Evolutionary conservation across 2,329 filamentous ascomycete species (phyloP), one percentile per base, ranked within the genome.

Genomic region (Elsinoe perseae): DNA sequence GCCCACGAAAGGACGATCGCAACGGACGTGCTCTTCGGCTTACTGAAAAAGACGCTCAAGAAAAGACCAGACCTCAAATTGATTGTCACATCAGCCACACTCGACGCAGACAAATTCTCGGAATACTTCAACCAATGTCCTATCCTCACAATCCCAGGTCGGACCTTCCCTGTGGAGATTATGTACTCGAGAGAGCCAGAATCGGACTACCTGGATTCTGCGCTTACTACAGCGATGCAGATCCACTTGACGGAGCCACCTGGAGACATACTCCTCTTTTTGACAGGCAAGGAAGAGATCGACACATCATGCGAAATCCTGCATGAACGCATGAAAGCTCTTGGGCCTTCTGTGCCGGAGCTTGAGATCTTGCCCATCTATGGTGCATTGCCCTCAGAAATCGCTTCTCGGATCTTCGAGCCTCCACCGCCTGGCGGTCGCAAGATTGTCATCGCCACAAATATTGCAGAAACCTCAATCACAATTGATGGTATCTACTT

Each of bases 401-500:
- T 95, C 77, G 92, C 96, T 67, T 93, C 86, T 64, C 82, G 82
- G 57, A 96, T 98, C 60, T 98, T 98, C 67, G 93, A 98, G 27
- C 91, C 92, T 1, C 88, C 93, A 0, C 89, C 92, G 0, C 79
- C 85, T 0, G 92, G 92, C 14, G 84, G 82, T 55, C 81, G 93
- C 56, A 98, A 98, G 71, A 90, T 97, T 1, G 89, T 98, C 58
- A 95, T 98, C 67, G 93, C 93, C 1, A 98, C 93, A 32, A 98
- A 98, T 64, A 98, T 98, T 66, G 93, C 93, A 0, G 93, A 98
- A 68, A 98, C 93, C 0, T 95, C 89, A 56, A 93, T 98, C 66
- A 98, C 93, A 0, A 97, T 98, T 61, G 93, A 98, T 68, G 87
- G 92, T 50, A 95, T 98, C 62, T 96, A 92, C 74, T 97, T 95